phyloP scores from a whole-genome alignment of 345 rosid species.

The Erysimum cheiranthoides region DNA sequence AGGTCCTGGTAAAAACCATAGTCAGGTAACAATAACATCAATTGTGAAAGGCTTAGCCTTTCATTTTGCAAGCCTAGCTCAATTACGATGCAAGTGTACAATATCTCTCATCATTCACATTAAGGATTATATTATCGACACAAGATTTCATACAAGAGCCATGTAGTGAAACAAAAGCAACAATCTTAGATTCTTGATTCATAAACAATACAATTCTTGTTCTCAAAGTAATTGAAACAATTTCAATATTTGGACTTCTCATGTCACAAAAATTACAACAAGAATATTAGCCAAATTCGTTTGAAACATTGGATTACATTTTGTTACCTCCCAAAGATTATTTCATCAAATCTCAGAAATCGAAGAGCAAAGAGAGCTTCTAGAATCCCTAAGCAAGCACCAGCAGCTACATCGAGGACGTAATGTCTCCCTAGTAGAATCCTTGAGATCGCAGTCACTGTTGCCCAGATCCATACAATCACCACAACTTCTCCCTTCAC shows the following conservation, averaged over 20 bases:
- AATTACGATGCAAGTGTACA: not conserved
- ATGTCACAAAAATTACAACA: conserved; percentile 15
- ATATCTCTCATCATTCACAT: not conserved
- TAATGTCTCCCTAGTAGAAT: conserved; percentile 87
- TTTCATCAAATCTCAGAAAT: conserved; percentile 49
- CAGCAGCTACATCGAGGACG: conserved; percentile 69
- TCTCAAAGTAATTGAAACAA: not conserved
- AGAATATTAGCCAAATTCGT: conserved; percentile 5
- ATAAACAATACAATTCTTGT: conserved; percentile 19
- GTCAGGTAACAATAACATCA: conserved; percentile 1
- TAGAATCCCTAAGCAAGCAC: conserved; percentile 64
- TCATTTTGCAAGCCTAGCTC: not conserved
- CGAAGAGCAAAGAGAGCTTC: conserved; percentile 64
- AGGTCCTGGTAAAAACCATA: not conserved
- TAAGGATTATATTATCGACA: not conserved
- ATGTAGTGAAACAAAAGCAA: conserved; percentile 6
- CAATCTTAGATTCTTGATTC: conserved; percentile 28
- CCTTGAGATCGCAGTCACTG: conserved; percentile 68
- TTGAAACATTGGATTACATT: not conserved
- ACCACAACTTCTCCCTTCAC: conserved; percentile 43
- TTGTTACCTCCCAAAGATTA: conserved; percentile 35
- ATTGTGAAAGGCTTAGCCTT: conserved; percentile 19
- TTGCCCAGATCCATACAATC: conserved; percentile 71
- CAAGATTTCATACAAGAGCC: conserved; percentile 22
- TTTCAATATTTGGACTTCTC: not conserved